Evolutionary conservation across 179 eudicot genomes (phyloP).

Genomic region (Beta corolliflora): DNA sequence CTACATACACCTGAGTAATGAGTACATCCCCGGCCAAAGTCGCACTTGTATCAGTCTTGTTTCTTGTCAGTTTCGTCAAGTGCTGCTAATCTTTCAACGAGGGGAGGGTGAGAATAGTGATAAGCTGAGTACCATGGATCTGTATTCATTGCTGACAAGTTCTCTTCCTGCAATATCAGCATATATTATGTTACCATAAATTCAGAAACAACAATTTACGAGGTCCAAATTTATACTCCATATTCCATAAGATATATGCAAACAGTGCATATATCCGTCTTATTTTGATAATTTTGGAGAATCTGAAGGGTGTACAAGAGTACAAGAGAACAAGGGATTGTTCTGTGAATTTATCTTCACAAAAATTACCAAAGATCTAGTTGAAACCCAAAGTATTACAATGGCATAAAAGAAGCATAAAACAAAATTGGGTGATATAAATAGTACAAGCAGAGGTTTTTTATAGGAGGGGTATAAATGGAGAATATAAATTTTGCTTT

Average conservation of each 20-base stretch:
- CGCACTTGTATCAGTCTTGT: slow-evolving; percentile 39
- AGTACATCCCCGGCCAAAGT: not conserved
- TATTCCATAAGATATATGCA: no score
- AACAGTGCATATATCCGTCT: no score
- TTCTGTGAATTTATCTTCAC: no score
- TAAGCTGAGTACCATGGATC: slow-evolving; percentile 98
- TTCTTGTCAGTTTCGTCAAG: slow-evolving; percentile 72
- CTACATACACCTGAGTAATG: not conserved
- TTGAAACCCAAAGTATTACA: no score
- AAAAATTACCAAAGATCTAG: no score
- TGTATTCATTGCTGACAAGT: slow-evolving; percentile 91
- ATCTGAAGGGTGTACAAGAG: no score
- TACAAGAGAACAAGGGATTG: no score
- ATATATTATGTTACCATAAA: not conserved
- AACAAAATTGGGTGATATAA: no score
- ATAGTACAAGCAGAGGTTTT: no score
- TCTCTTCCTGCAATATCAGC: slow-evolving; percentile 72
- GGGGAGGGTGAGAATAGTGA: slow-evolving; percentile 95
- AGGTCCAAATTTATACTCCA: not conserved
- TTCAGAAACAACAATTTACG: slow-evolving; percentile 5
- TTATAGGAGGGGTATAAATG: not conserved
- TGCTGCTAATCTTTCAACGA: slow-evolving; percentile 87
- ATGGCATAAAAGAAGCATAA: no score
- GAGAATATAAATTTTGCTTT: not conserved
- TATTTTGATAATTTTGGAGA: no score